Conservation (phyloP, 225 moss, liverwort and hornwort species). For the Pseudoscleropodium purum region DNA sequence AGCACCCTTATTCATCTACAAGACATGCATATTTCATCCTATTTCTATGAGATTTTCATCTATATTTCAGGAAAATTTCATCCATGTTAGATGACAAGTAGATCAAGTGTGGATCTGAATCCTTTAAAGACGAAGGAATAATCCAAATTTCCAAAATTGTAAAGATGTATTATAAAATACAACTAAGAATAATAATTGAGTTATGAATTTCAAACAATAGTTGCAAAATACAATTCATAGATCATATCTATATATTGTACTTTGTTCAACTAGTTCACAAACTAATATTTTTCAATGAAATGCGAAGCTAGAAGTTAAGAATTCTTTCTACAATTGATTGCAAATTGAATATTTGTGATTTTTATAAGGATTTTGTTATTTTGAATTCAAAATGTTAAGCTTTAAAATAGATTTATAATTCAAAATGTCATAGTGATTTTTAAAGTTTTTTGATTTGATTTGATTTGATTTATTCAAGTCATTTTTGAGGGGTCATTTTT, state of each 20-base stretch:
- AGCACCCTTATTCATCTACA: neutral
- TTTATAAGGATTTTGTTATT: neutral
- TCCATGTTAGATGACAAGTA: neutral
- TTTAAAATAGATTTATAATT: no score
- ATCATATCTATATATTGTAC: neutral
- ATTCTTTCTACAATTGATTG: neutral
- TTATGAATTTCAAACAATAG: neutral
- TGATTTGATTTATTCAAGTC: neutral
- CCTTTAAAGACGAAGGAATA: fast-evolving
- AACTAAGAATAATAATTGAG: neutral
- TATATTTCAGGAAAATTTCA: neutral
- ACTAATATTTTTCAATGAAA: neutral
- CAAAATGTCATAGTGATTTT: neutral
- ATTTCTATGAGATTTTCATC: neutral
- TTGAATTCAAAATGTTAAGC: neutral
- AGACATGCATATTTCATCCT: no score
- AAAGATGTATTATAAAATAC: neutral
- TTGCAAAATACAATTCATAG: neutral
- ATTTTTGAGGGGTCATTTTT: neutral
- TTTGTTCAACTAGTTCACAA: neutral
- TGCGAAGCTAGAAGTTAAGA: neutral
- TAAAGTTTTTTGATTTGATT: neutral
- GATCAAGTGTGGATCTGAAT: fast-evolving
- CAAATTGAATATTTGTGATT: neutral
- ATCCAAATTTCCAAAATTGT: neutral